Evolutionary conservation across 2,329 filamentous ascomycete species (phyloP), one percentile per base, ranked within the genome.

Genomic region (Neoascochyta sp.): DNA sequence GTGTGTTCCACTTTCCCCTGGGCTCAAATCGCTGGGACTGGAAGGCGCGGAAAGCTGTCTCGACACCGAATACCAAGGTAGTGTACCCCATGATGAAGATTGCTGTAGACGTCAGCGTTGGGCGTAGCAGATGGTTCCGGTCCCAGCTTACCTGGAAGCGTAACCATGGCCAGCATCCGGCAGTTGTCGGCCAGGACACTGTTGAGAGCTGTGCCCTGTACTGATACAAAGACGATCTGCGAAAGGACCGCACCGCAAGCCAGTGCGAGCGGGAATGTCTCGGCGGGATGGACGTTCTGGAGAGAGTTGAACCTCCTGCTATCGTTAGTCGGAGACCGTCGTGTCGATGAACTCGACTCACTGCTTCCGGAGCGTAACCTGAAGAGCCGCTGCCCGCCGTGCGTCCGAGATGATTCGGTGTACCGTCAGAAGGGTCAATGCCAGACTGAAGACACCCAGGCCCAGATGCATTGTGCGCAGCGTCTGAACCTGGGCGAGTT

Each of bases 51-150:
- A 76, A 47, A 0, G 75, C 67, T 18, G 75, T 70, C 55, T 86
- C 81, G 35, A 81, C 41, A 9, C 75, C 77, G 44, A 85, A 83
- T 10, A 82, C 68, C 12, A 83, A 50, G 43, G 83, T 80, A 17
- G 80, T 72, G 40, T 74, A 82, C 15, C 80, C 80, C 7, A 78
- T 72, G 29, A 84, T 69, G 47, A 85, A 83, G 19, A 83, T 68
- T 6, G 76, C 81, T 83, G 34, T 5, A 10, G 11, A 13, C 10
- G 39, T 61, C 11, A 61, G 55, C 11, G 11, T 20, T 12, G n/a
- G n/a, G 16, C 18, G 4, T 11, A 17, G n/a, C 6, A 22, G 22
- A 19, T 7, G 11, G 4, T 7, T 20, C 7, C 8, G 12, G 11
- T n/a, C 15, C 10, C 17, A n/a, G 52, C 60, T 13, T 60, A 65